phyloP scores from a whole-genome alignment of 2,329 filamentous ascomycete genomes.

The Colletotrichum phormii region DNA sequence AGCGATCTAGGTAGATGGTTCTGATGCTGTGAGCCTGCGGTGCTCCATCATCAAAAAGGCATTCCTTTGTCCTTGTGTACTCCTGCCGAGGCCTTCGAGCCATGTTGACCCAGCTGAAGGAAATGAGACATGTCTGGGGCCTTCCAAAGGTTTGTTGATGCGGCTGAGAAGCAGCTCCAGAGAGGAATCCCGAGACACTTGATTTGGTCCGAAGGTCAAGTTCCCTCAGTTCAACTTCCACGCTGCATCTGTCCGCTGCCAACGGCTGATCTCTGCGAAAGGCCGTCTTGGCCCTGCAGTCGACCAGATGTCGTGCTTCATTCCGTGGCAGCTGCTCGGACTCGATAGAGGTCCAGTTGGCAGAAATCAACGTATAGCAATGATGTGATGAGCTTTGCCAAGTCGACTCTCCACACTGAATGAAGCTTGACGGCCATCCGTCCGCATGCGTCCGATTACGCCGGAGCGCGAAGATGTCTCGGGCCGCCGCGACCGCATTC shows the following conservation, averaged over 20 bases:
- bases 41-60: no score
- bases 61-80: neutral
- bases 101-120: neutral
- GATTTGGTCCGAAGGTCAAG: neutral
- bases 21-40: no score
- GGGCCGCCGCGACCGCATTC: neutral
- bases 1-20: no score
- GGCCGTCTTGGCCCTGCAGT: neutral
- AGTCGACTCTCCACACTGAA: neutral
- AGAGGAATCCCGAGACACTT: neutral
- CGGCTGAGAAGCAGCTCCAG: neutral
- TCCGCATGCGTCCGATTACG: neutral
- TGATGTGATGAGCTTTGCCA: neutral
- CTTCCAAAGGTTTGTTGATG: neutral
- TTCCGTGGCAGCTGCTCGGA: neutral
- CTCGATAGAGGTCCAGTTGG: no score
- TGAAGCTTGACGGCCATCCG: neutral
- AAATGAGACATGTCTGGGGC: neutral
- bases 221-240: neutral
- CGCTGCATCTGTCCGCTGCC: neutral
- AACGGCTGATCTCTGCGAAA: neutral
- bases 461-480: neutral
- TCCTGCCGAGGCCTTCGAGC: neutral
- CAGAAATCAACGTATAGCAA: neutral
- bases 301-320: neutral